A percentile compares a stretch with the other conserved stretches of the same genome.
Conservation (phyloP, 1,284 basidiomycete species). For the Pterulicium gracile region DNA sequence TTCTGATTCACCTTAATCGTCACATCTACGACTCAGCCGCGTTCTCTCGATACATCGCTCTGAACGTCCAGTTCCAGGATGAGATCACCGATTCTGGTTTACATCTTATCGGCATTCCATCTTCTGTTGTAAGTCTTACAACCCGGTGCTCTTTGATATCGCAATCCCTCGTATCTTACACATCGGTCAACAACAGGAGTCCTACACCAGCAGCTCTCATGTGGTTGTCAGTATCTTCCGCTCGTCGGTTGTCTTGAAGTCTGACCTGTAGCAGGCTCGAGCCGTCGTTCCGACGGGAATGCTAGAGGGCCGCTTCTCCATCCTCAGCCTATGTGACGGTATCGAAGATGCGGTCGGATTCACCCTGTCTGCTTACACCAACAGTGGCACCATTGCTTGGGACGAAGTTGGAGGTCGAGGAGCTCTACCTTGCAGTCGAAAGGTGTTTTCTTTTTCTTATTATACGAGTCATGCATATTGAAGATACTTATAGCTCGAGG, state of each 20-base stretch:
- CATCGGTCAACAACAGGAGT: slow-evolving; percentile 42
- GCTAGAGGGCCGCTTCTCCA: slow-evolving; percentile 31
- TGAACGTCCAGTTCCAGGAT: slow-evolving; percentile 47
- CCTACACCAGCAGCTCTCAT: slow-evolving; percentile 73
- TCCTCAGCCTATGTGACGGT: slow-evolving; percentile 62
- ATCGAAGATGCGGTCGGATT: slow-evolving; percentile 48
- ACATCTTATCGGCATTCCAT: slow-evolving; percentile 3
- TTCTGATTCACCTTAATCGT: slow-evolving; percentile 78
- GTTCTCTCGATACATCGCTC: slow-evolving; percentile 60
- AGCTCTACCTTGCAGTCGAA: slow-evolving; percentile 31
- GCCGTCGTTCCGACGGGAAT: slow-evolving; percentile 25
- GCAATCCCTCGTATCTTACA: too few relatives aligned
- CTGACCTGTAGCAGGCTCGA: slow-evolving; percentile 20
- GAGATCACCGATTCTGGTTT: slow-evolving; percentile 12
- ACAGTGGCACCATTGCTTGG: slow-evolving; percentile 34
- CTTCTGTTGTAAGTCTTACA: slow-evolving; percentile 9
- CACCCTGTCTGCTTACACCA: slow-evolving; percentile 48
- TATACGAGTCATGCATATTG: slow-evolving; percentile 11
- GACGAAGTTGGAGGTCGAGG: slow-evolving; percentile 21
- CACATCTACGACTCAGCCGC: slow-evolving; percentile 54
- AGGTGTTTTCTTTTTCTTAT: slow-evolving; percentile 21
- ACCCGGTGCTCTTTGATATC: slow-evolving; percentile 14
- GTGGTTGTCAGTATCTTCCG: slow-evolving; percentile 40
- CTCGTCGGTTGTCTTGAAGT: slow-evolving; percentile 1
- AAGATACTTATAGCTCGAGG: slow-evolving; percentile 36